Evolutionary conservation across 176 grass and related monocot species (phyloP), one percentile per base, ranked within the genome.

Genomic region (Tillandsia leiboldiana): DNA sequence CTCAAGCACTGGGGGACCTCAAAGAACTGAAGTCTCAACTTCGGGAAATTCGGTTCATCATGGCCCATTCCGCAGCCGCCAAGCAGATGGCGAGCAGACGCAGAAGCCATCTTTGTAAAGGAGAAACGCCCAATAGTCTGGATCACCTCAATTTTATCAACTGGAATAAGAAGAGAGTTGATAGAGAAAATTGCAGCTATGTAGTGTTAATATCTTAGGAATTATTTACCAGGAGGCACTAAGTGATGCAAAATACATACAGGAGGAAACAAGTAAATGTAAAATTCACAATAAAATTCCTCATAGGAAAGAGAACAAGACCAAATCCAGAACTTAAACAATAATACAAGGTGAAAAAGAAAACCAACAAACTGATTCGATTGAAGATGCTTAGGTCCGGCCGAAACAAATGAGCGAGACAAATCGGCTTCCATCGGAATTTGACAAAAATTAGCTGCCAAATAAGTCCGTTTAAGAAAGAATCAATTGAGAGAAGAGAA

Each of bases 31-130:
- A 64, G 26, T 70, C 9, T 51, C 57, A 65, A 26, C 23, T 22
- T 58, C 14, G 53, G 23, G 72, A 69, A 58, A 1, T 50, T 59
- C 51, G 66, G 73, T 42, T 85, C 65, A 10, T 81, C 74, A 42
- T 20, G 26, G 13, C 56, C 23, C 50, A 86, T 54, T 51, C 54
- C n/a, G n/a, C 67, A 69, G 28, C 42, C 18, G 51, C n/a, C 29
- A 48, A 62, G 65, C 10, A 42, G 57, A 73, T 10, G 64, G 15
- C 42, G 50, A 57, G 64, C 28, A 73, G 72, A 73, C 7, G 65
- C 78, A 26, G n/a, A 51, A 54, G 51, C 78, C 83, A 81, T 81
- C 69, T 2, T n/a, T 56, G 50, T 15, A 28, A 66, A 9, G 5
- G 68, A 12, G 11, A 51, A 74, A 26, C 26, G 20, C 65, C 75